A percentile compares a stretch with the other conserved stretches of the same genome.
phyloP scores from a whole-genome alignment of 129 eudicot species.

The Chrysanthemum seticuspe region DNA sequence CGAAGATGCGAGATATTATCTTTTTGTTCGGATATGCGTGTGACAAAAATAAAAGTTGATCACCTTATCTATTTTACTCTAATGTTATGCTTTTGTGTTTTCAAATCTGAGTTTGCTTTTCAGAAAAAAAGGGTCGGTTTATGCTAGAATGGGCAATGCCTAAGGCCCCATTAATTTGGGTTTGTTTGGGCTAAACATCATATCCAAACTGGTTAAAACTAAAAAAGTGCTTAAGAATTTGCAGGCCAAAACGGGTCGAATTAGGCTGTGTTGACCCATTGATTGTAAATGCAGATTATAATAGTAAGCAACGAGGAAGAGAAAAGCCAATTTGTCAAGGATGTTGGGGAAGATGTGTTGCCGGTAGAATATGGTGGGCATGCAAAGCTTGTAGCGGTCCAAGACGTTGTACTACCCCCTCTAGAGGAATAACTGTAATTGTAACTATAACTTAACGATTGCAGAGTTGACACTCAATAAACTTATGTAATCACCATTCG shows the following conservation, averaged over 20 bases:
- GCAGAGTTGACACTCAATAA: conserved; percentile 13
- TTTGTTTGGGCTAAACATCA: too few relatives aligned
- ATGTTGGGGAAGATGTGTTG: conserved; percentile 56
- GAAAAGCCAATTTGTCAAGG: conserved; percentile 41
- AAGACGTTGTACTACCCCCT: conserved; percentile 43
- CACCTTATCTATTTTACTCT: neutral
- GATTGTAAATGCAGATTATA: conserved; percentile 38
- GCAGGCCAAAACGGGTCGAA: neutral
- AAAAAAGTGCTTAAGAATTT: too few relatives aligned
- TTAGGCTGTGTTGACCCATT: too few relatives aligned
- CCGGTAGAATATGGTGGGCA: conserved; percentile 69
- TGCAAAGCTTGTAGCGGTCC: conserved; percentile 46
- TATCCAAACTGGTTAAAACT: too few relatives aligned
- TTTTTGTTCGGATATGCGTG: neutral
- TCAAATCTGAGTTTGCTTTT: neutral
- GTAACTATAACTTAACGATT: conserved; percentile 17
- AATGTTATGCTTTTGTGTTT: neutral
- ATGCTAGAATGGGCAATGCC: too few relatives aligned
- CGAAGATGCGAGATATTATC: neutral
- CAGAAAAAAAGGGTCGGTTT: neutral
- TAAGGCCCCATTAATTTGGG: too few relatives aligned
- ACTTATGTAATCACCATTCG: neutral
- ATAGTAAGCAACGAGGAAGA: conserved; percentile 53
- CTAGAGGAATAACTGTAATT: conserved; percentile 25
- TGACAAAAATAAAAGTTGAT: conserved; percentile 2